Evolutionary conservation across 805 yeast genomes (phyloP).

Genomic region (Barnettozyma sucrosica): DNA sequence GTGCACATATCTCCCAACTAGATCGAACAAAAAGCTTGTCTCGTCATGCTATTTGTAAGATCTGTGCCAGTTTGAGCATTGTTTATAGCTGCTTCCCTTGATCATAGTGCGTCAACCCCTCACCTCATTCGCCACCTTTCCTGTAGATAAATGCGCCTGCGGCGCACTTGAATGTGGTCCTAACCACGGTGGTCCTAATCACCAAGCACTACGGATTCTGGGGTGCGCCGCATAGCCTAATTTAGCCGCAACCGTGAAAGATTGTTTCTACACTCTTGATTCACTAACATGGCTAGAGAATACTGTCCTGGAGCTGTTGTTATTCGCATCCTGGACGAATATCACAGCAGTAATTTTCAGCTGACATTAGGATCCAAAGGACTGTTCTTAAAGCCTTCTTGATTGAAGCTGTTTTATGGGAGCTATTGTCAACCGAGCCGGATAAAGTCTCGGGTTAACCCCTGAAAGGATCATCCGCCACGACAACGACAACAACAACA

Average conservation of each 20-base stretch:
- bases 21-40: too few species aligned
- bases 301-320: neutral
- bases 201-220: neutral
- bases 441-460: slow-evolving; percentile 3
- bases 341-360: neutral
- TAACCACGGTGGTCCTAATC: neutral
- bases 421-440: neutral
- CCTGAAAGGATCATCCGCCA: neutral
- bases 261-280: neutral
- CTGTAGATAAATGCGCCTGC: neutral
- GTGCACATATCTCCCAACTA: too few species aligned
- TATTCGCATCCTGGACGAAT: neutral
- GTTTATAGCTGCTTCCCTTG: neutral
- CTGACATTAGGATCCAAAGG: too few species aligned
- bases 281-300: too few species aligned
- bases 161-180: neutral
- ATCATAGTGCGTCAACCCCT: neutral
- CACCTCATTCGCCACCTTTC: too few species aligned
- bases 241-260: neutral
- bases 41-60: too few species aligned
- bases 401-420: neutral
- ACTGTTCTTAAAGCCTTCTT: too few species aligned
- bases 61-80: too few species aligned
- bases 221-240: slow-evolving; percentile 1
- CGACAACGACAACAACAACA: too few species aligned